Percentiles rank a stretch among this genome's conserved stretches.
phyloP scores from a whole-genome alignment of 139 green algal species.

The Mychonastes homosphaera region DNA sequence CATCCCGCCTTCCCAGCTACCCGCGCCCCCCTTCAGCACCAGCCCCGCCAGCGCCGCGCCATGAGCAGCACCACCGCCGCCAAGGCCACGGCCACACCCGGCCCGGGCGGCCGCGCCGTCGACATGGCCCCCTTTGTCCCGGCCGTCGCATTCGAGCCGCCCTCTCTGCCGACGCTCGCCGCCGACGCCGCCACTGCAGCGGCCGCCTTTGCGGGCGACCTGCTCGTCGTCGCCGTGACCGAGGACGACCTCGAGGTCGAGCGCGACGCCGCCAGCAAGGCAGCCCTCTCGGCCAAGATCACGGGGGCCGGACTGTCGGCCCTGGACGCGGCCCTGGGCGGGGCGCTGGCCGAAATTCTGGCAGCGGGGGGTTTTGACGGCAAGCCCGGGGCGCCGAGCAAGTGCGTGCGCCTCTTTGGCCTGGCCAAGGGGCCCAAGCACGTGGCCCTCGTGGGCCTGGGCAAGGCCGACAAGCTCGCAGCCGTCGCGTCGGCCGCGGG shows the following conservation, averaged over 20 bases:
- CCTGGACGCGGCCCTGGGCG: conserved; percentile 36
- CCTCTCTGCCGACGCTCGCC: conserved; percentile 16
- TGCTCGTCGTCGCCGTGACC: conserved; percentile 58
- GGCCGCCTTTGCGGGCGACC: conserved; percentile 40
- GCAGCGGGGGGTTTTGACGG: conserved; percentile 57
- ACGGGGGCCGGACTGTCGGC: conserved; percentile 30
- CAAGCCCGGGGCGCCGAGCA: conserved; percentile 25
- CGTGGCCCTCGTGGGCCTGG: conserved; percentile 62
- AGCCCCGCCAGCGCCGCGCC: too few species aligned
- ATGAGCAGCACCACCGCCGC: too few species aligned
- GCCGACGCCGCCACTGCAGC: neutral
- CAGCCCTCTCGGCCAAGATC: conserved; percentile 28
- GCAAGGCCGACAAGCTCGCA: conserved; percentile 33
- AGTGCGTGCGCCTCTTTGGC: conserved; percentile 6
- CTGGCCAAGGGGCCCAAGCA: conserved; percentile 20
- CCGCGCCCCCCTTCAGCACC: too few species aligned
- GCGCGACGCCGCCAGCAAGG: too few species aligned
- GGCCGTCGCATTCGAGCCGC: conserved; percentile 28
- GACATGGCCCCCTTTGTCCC: too few species aligned
- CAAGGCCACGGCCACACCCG: too few species aligned
- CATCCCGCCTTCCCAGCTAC: too few species aligned
- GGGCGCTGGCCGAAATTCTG: conserved; percentile 46
- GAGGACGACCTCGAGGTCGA: conserved; percentile 46
- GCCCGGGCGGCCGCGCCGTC: too few species aligned
- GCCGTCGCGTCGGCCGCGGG: neutral